Percentiles rank a stretch among this genome's conserved stretches.
phyloP scores from a whole-genome alignment of 345 rosid species.

The Euclidium syriacum region DNA sequence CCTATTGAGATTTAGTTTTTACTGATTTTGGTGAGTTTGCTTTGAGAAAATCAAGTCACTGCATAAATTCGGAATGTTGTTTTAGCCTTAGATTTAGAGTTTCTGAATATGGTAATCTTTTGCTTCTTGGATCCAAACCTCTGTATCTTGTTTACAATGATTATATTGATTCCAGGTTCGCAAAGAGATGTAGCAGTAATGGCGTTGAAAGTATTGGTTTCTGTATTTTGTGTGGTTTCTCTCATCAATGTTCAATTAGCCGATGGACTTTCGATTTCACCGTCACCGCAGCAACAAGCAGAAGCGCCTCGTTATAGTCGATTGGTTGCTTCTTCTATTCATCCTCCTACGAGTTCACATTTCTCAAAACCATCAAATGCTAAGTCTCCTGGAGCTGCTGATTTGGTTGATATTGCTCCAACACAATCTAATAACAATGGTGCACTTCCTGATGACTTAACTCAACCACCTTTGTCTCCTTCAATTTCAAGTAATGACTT shows the following conservation, averaged over 20 bases:
- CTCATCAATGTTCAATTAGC: constrained; percentile 34
- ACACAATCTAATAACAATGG: constrained; percentile 45
- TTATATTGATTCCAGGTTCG: constrained; percentile 6
- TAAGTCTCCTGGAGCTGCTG: constrained; percentile 49
- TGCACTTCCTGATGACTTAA: constrained; percentile 48
- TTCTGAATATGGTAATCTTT: constrained; percentile 15
- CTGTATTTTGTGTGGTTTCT: constrained; percentile 36
- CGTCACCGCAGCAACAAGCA: constrained; percentile 35
- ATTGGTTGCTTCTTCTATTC: constrained; percentile 47
- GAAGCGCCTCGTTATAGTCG: constrained; percentile 54
- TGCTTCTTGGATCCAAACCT: background rate
- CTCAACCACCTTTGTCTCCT: constrained; percentile 87
- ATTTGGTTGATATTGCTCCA: constrained; percentile 67
- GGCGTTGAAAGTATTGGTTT: constrained; percentile 38
- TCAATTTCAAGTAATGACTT: constrained; percentile 51
- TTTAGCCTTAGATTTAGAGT: constrained; percentile 6
- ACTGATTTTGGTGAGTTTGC: constrained; percentile 11
- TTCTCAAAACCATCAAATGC: constrained; percentile 58
- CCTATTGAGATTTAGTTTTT: background rate
- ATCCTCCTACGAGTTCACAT: constrained; percentile 54
- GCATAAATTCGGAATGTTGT: background rate
- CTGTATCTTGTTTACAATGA: constrained; percentile 3
- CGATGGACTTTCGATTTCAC: constrained; percentile 36
- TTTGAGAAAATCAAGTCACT: background rate
- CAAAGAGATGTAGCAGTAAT: constrained; percentile 3